Percentiles rank a stretch among this genome's conserved stretches.
Conservation (phyloP, 352 stramenopile species). For the Globisporangium nodosum region DNA sequence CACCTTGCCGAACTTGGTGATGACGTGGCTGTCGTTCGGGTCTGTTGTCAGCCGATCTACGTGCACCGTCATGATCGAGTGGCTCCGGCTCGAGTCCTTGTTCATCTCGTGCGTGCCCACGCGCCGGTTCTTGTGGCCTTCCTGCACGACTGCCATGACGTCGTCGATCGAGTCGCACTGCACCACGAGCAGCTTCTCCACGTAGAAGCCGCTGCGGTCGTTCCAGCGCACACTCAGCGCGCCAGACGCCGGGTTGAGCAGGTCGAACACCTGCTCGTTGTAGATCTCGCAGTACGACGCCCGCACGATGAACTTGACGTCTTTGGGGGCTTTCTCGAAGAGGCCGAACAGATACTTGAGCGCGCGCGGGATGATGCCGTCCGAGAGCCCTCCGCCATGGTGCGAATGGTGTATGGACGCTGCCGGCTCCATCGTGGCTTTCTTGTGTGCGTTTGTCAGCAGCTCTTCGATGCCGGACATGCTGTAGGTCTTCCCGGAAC, state of each 20-base stretch:
- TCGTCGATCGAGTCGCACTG: slow-evolving; percentile 71
- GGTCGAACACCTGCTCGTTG: slow-evolving; percentile 78
- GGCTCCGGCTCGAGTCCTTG: slow-evolving; percentile 72
- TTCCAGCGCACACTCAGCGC: slow-evolving; percentile 72
- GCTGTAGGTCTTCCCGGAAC: slow-evolving; percentile 69
- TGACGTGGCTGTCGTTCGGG: slow-evolving; percentile 36
- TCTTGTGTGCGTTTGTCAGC: slow-evolving; percentile 25
- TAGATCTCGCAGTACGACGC: slow-evolving; percentile 83
- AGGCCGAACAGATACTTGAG: slow-evolving; percentile 60
- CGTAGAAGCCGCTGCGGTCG: slow-evolving; percentile 68
- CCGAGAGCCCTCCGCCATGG: slow-evolving; percentile 30
- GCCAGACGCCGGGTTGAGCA: slow-evolving; percentile 61
- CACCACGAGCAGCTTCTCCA: slow-evolving; percentile 71
- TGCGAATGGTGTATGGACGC: neutral
- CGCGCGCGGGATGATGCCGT: slow-evolving; percentile 66
- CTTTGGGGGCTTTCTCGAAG: slow-evolving; percentile 35
- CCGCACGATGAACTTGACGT: slow-evolving; percentile 57
- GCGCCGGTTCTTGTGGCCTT: slow-evolving; percentile 64
- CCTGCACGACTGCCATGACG: slow-evolving; percentile 64
- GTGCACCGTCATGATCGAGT: slow-evolving; percentile 73
- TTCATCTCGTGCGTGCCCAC: slow-evolving; percentile 75
- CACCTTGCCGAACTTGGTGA: slow-evolving; percentile 68
- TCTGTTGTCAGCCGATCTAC: slow-evolving; percentile 54
- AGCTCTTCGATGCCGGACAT: slow-evolving; percentile 77
- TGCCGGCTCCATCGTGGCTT: slow-evolving; percentile 1